Evolutionary conservation across 2,329 filamentous ascomycete genomes (phyloP).

Genomic region (Pseudogymnoascus sp.): DNA sequence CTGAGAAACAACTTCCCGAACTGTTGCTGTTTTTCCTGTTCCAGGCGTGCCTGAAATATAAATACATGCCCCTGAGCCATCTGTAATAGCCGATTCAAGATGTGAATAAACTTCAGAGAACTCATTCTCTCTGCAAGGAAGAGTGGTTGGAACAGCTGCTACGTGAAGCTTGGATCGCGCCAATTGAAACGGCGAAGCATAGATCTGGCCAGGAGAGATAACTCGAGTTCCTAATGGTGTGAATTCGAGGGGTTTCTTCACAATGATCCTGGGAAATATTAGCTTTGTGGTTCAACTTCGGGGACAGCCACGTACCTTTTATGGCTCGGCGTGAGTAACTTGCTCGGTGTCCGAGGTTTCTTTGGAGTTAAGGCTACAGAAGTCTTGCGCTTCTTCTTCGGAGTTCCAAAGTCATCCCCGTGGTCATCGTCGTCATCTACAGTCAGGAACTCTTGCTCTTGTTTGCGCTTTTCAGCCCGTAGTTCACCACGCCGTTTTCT

Average conservation of each 20-base stretch:
- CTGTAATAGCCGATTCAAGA: conserved; percentile 86
- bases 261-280: conserved; percentile 43
- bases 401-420: conserved; percentile 39
- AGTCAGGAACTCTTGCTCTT: conserved; percentile 31
- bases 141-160: conserved; percentile 78
- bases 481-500: conserved; percentile 34
- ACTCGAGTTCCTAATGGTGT: conserved; percentile 87
- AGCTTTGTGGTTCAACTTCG: not conserved
- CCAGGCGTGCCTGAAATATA: conserved; percentile 99
- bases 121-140: conserved; percentile 88
- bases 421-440: conserved; percentile 27
- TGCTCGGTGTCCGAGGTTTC: conserved; percentile 34
- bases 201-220: conserved; percentile 65
- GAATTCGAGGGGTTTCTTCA: conserved; percentile 89
- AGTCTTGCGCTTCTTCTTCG: conserved; percentile 49
- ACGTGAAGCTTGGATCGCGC: conserved; percentile 87
- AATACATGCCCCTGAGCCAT: conserved; percentile 90
- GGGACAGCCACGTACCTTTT: conserved; percentile 42
- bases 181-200: conserved; percentile 83
- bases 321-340: conserved; percentile 51
- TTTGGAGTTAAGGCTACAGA: conserved; percentile 30
- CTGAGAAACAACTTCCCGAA: conserved; percentile 85
- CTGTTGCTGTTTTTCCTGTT: conserved; percentile 94
- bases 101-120: conserved; percentile 90
- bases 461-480: conserved; percentile 18